Evolutionary conservation across 768 basidiomycete genomes (phyloP).

Genomic region (Boletus rubescentipes): DNA sequence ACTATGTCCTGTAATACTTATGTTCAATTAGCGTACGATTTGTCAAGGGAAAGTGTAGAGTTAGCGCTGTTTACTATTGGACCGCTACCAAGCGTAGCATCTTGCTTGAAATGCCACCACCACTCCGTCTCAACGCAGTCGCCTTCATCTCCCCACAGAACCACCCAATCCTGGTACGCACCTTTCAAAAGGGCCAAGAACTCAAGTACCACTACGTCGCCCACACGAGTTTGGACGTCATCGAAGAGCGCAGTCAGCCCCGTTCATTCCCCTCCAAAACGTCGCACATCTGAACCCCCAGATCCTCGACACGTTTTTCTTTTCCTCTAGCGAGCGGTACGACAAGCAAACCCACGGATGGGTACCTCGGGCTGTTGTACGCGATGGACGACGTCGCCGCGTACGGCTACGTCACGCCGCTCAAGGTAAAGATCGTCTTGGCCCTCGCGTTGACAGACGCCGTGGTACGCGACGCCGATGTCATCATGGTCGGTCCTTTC

Average conservation of each 20-base stretch:
- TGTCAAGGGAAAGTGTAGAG: no score
- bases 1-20: neutral
- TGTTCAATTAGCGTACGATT: no score
- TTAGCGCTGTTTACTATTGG: no score
- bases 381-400: conserved; percentile 93
- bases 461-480: conserved; percentile 76
- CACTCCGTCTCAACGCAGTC: conserved; percentile 72
- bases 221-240: conserved; percentile 85
- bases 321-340: conserved; percentile 31
- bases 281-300: neutral
- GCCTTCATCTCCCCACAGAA: conserved; percentile 86
- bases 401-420: conserved; percentile 87
- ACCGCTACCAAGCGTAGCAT: no score
- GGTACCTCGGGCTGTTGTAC: conserved; percentile 83
- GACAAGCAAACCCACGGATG: conserved; percentile 64
- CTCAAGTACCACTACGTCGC: conserved; percentile 91
- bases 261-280: neutral
- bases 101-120: conserved; percentile 56
- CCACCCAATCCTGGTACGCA: conserved; percentile 72
- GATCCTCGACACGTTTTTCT: neutral
- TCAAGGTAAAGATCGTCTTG: conserved; percentile 85
- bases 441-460: conserved; percentile 78
- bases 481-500: conserved; percentile 53
- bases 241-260: conserved; percentile 84
- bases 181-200: conserved; percentile 59